Base-by-base conservation (phyloP, 352 stramenopile species). In the Globisporangium orthogonon region DNA sequence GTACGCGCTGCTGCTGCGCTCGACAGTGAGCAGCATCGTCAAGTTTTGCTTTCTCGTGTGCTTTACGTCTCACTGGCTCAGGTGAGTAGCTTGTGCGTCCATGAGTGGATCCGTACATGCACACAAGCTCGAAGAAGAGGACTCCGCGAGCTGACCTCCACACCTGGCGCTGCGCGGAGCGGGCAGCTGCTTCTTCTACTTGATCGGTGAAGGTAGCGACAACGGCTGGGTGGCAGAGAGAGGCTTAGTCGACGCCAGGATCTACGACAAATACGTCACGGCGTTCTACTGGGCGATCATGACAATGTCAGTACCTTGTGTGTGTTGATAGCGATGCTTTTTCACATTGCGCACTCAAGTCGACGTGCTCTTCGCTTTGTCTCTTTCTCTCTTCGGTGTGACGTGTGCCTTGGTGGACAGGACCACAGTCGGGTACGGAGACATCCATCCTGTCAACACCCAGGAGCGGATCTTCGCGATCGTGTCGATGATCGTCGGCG, bases 41-140 rank as follows among this genome's bases (percentile, higher is more conserved):
- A 83, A 83, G 55, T 90, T 86, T 49, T 74, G 69, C 58, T 74
- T 89, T 39, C 75, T 86, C 50, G 80, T 90, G 4, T 59, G 80
- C 28, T 86, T 88, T 53, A 75, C 82, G 14, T 83, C 77, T 13
- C 80, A 90, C 49, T 90, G 80, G 80, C 82, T 90, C 49, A 61
- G 60, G 60, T 66, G 48, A 29, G 43, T 49, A 4, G 3, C 7
- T 15, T 48, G 17, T 29, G 7, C 17, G 43, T 30, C 6, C 17
- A 4, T 47, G 41, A 14, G 13, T 47, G 35, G 1, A 15, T 41
- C 9, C 35, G 9, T 9, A 37, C 33, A 41, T 14, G 0, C 9
- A 11, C 35, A 41, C 9, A 4, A 13, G 4, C 11, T 13, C 10
- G 37, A 43, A 4, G 1, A 17, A 10, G 37, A 43, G 37, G 11